Percentiles rank a stretch among this genome's conserved stretches.
These are phyloP conservation scores for Sphaerulina vaccinii DNA, from an alignment of 2,329 filamentous ascomycete genomes.

Conservation along the genomic window DNA sequence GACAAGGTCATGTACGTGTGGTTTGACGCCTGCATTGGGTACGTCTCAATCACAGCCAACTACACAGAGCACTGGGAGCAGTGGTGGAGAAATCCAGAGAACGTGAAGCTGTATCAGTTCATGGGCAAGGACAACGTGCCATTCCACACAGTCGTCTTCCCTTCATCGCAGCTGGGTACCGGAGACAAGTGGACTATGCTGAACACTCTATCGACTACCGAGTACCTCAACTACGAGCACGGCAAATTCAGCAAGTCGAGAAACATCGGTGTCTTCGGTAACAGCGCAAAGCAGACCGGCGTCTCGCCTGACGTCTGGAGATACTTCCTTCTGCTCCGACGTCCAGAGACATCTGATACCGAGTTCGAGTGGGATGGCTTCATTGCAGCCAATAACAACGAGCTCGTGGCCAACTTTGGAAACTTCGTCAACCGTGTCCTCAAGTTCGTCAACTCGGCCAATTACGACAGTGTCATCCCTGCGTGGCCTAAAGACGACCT, in stretches of 20 bases:
- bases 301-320: slow-evolving; percentile 86
- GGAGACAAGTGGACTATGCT: slow-evolving; percentile 85
- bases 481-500: slow-evolving; percentile 48
- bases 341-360: slow-evolving; percentile 81
- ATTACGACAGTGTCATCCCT: slow-evolving; percentile 66
- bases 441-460: slow-evolving; percentile 70
- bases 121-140: slow-evolving; percentile 90
- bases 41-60: slow-evolving; percentile 89
- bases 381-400: slow-evolving; percentile 81
- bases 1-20: slow-evolving; percentile 87
- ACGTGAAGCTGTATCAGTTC: slow-evolving; percentile 90
- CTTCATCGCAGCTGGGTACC: slow-evolving; percentile 80
- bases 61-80: slow-evolving; percentile 88
- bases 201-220: slow-evolving; percentile 82
- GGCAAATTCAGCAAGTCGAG: slow-evolving; percentile 93
- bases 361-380: slow-evolving; percentile 89
- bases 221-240: slow-evolving; percentile 84
- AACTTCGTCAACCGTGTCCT: slow-evolving; percentile 59
- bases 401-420: slow-evolving; percentile 73
- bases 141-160: slow-evolving; percentile 91
- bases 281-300: slow-evolving; percentile 82
- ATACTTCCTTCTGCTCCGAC: slow-evolving; percentile 82
- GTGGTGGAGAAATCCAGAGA: slow-evolving; percentile 89
- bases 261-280: slow-evolving; percentile 87
- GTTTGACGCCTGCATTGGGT: slow-evolving; percentile 92